These are phyloP conservation scores for Kluyveromyces sp. DNA, from an alignment of 1,139 yeast genomes.

Conservation along the genomic window DNA sequence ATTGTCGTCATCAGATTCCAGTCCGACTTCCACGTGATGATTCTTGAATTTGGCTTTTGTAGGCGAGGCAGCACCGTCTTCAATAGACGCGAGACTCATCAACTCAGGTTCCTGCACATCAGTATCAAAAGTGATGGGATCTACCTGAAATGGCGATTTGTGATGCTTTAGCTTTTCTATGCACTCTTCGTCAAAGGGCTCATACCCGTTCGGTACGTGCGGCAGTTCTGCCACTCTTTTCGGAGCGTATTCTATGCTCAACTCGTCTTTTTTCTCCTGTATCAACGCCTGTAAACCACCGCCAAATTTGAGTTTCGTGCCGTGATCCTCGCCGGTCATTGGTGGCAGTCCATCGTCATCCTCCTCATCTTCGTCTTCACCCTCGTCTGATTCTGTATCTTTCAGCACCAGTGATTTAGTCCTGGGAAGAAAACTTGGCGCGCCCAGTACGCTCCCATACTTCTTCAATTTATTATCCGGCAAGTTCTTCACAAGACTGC, in stretches of 20 bases:
- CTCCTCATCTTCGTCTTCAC: conserved; percentile 23
- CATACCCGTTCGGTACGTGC: conserved; percentile 26
- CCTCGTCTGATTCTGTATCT: conserved; percentile 20
- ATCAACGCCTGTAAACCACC: conserved; percentile 17
- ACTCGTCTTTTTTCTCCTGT: conserved; percentile 14
- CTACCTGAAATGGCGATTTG: conserved; percentile 15
- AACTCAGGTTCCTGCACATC: conserved; percentile 2
- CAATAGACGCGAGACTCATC: neutral
- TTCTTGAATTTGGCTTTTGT: no score
- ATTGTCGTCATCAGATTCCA: conserved; percentile 2
- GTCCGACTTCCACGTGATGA: neutral
- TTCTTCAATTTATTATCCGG: conserved; percentile 28
- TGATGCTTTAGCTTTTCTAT: conserved; percentile 21
- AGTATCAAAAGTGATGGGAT: conserved; percentile 1
- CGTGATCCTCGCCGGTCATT: conserved; percentile 6
- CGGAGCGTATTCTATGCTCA: conserved; percentile 25
- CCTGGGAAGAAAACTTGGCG: conserved; percentile 13
- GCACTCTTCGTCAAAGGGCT: conserved; percentile 18
- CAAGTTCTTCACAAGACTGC: conserved; percentile 8
- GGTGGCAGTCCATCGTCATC: conserved; percentile 16
- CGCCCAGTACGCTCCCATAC: conserved; percentile 28
- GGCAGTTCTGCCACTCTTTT: conserved; percentile 16
- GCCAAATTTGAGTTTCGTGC: conserved; percentile 14
- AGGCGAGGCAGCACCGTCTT: neutral
- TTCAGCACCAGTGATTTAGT: conserved; percentile 29